These are phyloP conservation scores for Colletotrichum sp. DNA, from an alignment of 2,329 filamentous ascomycete species.

Conservation along the genomic window DNA sequence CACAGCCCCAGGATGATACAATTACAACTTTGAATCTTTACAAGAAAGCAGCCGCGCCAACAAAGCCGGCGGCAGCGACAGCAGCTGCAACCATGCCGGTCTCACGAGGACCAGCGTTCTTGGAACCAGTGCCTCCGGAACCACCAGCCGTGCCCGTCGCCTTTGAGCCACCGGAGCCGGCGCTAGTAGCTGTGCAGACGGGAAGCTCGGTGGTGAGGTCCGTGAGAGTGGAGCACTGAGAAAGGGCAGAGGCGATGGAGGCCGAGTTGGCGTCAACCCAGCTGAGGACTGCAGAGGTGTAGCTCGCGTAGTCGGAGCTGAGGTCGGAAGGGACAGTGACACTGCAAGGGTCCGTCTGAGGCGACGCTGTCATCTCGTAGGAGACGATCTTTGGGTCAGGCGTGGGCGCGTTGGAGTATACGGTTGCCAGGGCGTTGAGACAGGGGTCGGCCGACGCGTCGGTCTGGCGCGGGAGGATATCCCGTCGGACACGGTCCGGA, in stretches of 20 bases:
- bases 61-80: conserved; percentile 27
- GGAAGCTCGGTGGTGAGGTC: conserved; percentile 9
- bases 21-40: conserved; percentile 3
- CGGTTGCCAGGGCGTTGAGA: conserved; percentile 18
- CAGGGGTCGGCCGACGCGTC: conserved; percentile 20
- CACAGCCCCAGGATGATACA: background rate
- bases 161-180: background rate
- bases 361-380: conserved; percentile 21
- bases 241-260: conserved; percentile 24
- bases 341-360: conserved; percentile 28
- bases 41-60: conserved; percentile 26
- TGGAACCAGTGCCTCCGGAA: background rate
- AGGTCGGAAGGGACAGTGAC: conserved; percentile 27
- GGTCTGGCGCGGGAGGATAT: conserved; percentile 28
- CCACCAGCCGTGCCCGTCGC: background rate
- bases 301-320: conserved; percentile 21
- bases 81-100: conserved; percentile 26
- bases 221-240: conserved; percentile 27
- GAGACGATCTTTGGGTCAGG: conserved; percentile 22
- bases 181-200: background rate
- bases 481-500: conserved; percentile 20
- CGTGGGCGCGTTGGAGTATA: conserved; percentile 27
- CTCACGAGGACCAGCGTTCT: conserved; percentile 24
- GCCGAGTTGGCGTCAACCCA: conserved; percentile 28
- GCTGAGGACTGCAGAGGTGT: conserved; percentile 23